Percentiles rank a stretch among this genome's conserved stretches.
These are phyloP conservation scores for Ustilago xerochloae DNA, from an alignment of 1,284 basidiomycete species.

Conservation along the genomic window DNA sequence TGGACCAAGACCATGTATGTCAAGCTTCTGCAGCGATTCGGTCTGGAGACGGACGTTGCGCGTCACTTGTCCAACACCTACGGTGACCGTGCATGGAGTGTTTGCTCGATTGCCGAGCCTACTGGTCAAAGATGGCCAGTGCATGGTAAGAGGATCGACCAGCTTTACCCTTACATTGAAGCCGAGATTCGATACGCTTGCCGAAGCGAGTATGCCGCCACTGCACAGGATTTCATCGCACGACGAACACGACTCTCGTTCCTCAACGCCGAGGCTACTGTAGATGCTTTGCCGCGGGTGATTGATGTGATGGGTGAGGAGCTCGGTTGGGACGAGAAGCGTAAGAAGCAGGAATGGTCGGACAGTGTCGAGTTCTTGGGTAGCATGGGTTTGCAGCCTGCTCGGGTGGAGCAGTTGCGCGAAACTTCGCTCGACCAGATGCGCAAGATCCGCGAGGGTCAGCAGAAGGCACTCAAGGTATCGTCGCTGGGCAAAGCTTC, in stretches of 20 bases:
- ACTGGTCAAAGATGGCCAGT: slow-evolving; percentile 86
- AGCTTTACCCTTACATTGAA: slow-evolving; percentile 88
- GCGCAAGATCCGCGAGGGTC: slow-evolving; percentile 43
- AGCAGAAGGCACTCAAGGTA: slow-evolving; percentile 39
- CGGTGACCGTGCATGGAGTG: slow-evolving; percentile 95
- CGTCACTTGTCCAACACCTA: slow-evolving; percentile 92
- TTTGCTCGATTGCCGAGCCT: slow-evolving; percentile 82
- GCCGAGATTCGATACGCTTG: slow-evolving; percentile 92
- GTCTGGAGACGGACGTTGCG: slow-evolving; percentile 90
- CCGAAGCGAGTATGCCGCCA: slow-evolving; percentile 89
- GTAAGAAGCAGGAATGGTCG: slow-evolving; percentile 68
- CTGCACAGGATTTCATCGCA: slow-evolving; percentile 89
- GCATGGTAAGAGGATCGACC: slow-evolving; percentile 81
- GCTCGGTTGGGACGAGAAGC: slow-evolving; percentile 82
- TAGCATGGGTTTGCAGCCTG: slow-evolving; percentile 69
- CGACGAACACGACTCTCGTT: slow-evolving; percentile 91
- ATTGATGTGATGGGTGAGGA: slow-evolving; percentile 92
- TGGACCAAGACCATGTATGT: slow-evolving; percentile 98
- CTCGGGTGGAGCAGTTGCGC: slow-evolving; percentile 53
- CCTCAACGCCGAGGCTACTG: slow-evolving; percentile 87
- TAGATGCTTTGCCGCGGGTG: slow-evolving; percentile 84
- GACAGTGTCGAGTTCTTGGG: slow-evolving; percentile 66
- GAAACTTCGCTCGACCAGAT: slow-evolving; percentile 53
- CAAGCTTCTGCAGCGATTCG: slow-evolving; percentile 85
- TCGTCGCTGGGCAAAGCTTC: slow-evolving; percentile 31